These are phyloP conservation scores for Lobulomyces angularis DNA, from an alignment of 192 early-diverging fungal species.

Conservation along the genomic window DNA sequence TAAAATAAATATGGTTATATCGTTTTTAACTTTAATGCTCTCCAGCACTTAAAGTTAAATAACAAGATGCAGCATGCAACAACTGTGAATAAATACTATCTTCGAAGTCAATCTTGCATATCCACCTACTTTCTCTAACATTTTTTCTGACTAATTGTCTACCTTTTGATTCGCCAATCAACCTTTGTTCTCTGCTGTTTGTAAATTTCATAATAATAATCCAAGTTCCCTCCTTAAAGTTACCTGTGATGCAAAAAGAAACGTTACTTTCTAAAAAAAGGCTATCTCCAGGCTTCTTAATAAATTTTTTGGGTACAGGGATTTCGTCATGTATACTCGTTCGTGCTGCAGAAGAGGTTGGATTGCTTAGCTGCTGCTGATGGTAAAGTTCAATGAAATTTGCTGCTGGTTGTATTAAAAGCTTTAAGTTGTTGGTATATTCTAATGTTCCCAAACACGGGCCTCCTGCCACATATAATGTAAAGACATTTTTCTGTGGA, in stretches of 20 bases:
- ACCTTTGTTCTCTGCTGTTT: constrained; percentile 20
- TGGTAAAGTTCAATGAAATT: too few relatives aligned
- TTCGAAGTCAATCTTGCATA: constrained; percentile 18
- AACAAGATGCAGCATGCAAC: constrained; percentile 15
- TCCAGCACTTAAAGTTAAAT: constrained; percentile 9
- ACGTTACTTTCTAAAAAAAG: constrained; percentile 4
- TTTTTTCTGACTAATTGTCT: constrained; percentile 10
- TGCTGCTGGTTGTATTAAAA: constrained; percentile 5
- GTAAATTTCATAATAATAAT: constrained; percentile 17
- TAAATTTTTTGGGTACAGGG: too few relatives aligned
- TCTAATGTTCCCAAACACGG: constrained; percentile 4
- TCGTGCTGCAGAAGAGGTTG: too few relatives aligned
- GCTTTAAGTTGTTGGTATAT: constrained; percentile 9
- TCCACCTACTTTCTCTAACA: constrained; percentile 16
- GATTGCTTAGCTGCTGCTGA: too few relatives aligned
- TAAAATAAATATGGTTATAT: too few relatives aligned
- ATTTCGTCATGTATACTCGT: too few relatives aligned
- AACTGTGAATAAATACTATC: constrained; percentile 16
- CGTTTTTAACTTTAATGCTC: not conserved
- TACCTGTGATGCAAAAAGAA: constrained; percentile 17
- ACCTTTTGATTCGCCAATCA: constrained; percentile 18
- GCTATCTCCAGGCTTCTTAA: too few relatives aligned
- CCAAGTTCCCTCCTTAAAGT: constrained; percentile 19
- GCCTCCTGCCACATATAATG: too few relatives aligned
- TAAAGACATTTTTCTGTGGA: too few relatives aligned